Conservation (phyloP, 495 filamentous ascomycete species). For the Aspergillus campestris region DNA sequence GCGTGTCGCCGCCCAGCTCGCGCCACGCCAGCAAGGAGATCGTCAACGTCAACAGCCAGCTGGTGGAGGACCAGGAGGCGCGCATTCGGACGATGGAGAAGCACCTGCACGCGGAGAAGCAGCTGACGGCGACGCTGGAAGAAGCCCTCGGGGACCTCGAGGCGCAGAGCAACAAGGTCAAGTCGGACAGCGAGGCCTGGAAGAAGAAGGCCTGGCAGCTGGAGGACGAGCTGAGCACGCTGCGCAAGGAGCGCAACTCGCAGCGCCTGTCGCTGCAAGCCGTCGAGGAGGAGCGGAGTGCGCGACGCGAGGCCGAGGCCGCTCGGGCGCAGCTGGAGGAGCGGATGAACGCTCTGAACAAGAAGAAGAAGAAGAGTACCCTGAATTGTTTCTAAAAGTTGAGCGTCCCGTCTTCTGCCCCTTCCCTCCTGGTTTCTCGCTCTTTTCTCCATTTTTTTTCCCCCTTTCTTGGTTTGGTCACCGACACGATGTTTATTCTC, state of each 20-base stretch:
- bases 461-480: slow-evolving; percentile 10
- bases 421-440: slow-evolving; percentile 6
- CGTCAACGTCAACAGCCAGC: slow-evolving; percentile 51
- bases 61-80: slow-evolving; percentile 80
- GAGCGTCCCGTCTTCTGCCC: slow-evolving; percentile 7
- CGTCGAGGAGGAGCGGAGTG: slow-evolving; percentile 88
- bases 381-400: slow-evolving; percentile 84
- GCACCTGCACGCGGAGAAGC: slow-evolving; percentile 91
- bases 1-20: slow-evolving; percentile 39
- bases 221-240: slow-evolving; percentile 67
- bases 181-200: slow-evolving; percentile 80
- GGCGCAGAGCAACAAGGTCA: slow-evolving; percentile 73
- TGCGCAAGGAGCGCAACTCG: slow-evolving; percentile 58
- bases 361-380: slow-evolving; percentile 91
- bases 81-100: slow-evolving; percentile 95
- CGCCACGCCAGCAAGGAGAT: slow-evolving; percentile 80
- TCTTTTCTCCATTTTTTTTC: slow-evolving; percentile 7
- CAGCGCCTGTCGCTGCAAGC: slow-evolving; percentile 81
- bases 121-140: slow-evolving; percentile 87
- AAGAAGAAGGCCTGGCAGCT: slow-evolving; percentile 70
- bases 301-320: slow-evolving; percentile 77
- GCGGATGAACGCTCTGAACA: slow-evolving; percentile 83
- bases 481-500: slow-evolving; percentile 31
- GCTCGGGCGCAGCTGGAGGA: slow-evolving; percentile 84
- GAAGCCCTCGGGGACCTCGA: slow-evolving; percentile 94